Percentiles rank a stretch among this genome's conserved stretches.
Conservation (phyloP, 2,329 filamentous ascomycete species). For the Epichloe sylvatica region DNA sequence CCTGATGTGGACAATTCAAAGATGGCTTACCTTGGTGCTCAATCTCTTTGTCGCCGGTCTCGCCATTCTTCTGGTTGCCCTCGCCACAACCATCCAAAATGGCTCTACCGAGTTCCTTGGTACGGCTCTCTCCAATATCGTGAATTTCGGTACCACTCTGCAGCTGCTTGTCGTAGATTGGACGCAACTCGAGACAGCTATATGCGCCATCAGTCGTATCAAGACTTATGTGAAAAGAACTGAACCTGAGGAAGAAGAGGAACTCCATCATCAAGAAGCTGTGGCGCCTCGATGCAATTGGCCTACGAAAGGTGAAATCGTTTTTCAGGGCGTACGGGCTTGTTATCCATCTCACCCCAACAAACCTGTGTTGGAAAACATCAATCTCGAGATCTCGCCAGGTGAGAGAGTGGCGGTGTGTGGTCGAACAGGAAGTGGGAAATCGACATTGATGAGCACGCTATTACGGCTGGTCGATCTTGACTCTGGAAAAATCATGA, state of each 20-base stretch:
- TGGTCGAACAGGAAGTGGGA: slow-evolving; percentile 29
- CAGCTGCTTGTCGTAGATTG: not conserved
- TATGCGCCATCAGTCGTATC: not conserved
- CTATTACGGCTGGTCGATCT: slow-evolving; percentile 34
- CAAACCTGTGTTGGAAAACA: slow-evolving; percentile 13
- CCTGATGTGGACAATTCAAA: slow-evolving; percentile 33
- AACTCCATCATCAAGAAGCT: too few species aligned
- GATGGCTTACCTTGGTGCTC: slow-evolving; percentile 34
- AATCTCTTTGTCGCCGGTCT: slow-evolving; percentile 32
- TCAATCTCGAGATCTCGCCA: slow-evolving; percentile 16
- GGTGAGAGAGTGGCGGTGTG: slow-evolving; percentile 27
- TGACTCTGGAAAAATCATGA: slow-evolving; percentile 24
- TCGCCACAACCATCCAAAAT: slow-evolving; percentile 22
- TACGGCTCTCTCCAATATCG: not conserved
- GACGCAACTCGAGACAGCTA: not conserved
- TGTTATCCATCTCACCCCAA: not conserved
- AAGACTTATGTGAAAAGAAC: not conserved
- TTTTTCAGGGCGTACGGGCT: not conserved
- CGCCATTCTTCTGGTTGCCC: slow-evolving; percentile 28
- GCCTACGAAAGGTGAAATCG: not conserved
- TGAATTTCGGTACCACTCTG: not conserved
- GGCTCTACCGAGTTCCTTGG: not conserved
- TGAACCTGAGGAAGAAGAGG: not conserved
- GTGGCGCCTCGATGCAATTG: not conserved
- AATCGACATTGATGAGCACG: slow-evolving; percentile 25